Conservation (phyloP, 2,329 filamentous ascomycete species). For the Pseudogymnoascus sp. region DNA sequence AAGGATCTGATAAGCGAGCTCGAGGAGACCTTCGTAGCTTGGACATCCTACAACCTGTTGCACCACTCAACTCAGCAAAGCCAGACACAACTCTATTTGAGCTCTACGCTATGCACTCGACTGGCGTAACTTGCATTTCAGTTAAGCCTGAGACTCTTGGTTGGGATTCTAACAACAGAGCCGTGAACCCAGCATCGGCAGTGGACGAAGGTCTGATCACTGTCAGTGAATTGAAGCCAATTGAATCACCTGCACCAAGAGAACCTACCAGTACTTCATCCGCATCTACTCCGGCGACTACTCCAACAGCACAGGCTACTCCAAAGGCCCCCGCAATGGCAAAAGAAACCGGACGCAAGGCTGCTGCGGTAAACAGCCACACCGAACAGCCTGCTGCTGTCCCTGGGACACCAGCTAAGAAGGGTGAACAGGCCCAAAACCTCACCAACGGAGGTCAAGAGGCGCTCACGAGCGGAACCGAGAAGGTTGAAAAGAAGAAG, state of each 20-base stretch:
- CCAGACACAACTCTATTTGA: conserved; percentile 79
- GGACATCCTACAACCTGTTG: conserved; percentile 72
- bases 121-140: conserved; percentile 83
- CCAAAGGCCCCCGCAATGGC: conserved; percentile 16
- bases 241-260: conserved; percentile 36
- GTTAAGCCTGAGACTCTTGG: conserved; percentile 86
- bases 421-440: conserved; percentile 24
- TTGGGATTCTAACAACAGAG: conserved; percentile 86
- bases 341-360: conserved; percentile 25
- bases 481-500: conserved; percentile 60
- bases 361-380: conserved; percentile 18
- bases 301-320: conserved; percentile 3
- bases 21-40: conserved; percentile 84
- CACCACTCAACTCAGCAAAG: conserved; percentile 53
- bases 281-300: neutral
- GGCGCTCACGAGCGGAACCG: conserved; percentile 29
- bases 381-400: conserved; percentile 17
- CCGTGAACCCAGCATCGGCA: conserved; percentile 70
- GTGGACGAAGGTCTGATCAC: conserved; percentile 66
- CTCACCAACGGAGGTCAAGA: conserved; percentile 23
- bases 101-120: conserved; percentile 95
- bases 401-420: conserved; percentile 30
- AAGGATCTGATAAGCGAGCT: conserved; percentile 33
- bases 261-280: neutral
- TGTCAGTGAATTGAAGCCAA: conserved; percentile 55